These are phyloP conservation scores for Saccharata proteae DNA, from an alignment of 2,329 filamentous ascomycete genomes.

Conservation along the genomic window DNA sequence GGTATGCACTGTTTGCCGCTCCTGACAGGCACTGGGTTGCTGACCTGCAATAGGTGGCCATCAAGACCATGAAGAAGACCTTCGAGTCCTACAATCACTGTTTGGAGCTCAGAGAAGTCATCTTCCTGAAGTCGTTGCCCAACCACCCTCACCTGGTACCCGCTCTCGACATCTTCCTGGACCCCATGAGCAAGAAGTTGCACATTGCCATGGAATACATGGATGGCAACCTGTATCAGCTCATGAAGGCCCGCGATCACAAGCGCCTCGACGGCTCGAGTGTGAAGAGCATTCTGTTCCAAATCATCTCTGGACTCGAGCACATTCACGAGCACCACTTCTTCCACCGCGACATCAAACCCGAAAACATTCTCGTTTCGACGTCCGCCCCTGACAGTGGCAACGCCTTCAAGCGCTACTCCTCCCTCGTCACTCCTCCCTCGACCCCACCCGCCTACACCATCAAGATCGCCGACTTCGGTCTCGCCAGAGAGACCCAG, in stretches of 20 bases:
- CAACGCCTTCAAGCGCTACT: constrained; percentile 86
- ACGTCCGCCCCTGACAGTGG: constrained; percentile 73
- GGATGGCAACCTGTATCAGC: constrained; percentile 96
- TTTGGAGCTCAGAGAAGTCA: constrained; percentile 87
- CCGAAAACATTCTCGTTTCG: constrained; percentile 95
- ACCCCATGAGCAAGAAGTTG: constrained; percentile 88
- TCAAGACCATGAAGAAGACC: constrained; percentile 99
- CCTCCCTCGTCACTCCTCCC: constrained; percentile 81
- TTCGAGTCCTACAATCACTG: constrained; percentile 89
- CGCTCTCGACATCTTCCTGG: constrained; percentile 93
- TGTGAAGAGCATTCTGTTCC: constrained; percentile 95
- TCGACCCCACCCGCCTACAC: constrained; percentile 89
- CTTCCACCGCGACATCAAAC: constrained; percentile 98
- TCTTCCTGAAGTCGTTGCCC: constrained; percentile 85
- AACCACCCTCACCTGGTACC: constrained; percentile 88
- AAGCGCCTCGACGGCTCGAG: constrained; percentile 81
- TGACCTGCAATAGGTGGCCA: constrained; percentile 58
- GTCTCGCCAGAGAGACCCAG: constrained; percentile 91
- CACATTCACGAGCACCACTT: constrained; percentile 96
- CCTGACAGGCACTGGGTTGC: constrained; percentile 5
- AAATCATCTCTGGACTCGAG: constrained; percentile 91
- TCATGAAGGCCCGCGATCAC: constrained; percentile 97
- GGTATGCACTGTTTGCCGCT: constrained; percentile 45
- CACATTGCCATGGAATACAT: constrained; percentile 99
- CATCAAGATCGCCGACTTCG: constrained; percentile 98